Evolutionary conservation across 257 asterid species (phyloP).

Genomic region (Jasminum sambac): DNA sequence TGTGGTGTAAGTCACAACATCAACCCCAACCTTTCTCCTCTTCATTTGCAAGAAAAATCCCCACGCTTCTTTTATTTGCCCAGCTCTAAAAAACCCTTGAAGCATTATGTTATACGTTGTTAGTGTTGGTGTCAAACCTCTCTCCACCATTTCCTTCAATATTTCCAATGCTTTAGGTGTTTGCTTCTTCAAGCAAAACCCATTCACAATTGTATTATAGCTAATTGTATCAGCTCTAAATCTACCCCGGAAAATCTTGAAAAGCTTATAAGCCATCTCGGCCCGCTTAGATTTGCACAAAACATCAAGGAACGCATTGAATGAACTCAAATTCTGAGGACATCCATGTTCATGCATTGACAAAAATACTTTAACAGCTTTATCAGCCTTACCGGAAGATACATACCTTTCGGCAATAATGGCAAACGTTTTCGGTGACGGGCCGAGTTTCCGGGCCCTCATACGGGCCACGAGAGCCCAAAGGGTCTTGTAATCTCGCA

Average conservation of each 20-base stretch:
- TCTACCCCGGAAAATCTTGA: slow-evolving; percentile 59
- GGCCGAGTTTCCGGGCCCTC: slow-evolving; percentile 67
- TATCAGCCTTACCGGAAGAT: slow-evolving; percentile 82
- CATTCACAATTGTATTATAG: slow-evolving; percentile 72
- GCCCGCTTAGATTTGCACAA: slow-evolving; percentile 78
- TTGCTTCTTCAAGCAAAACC: slow-evolving; percentile 76
- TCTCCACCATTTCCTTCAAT: slow-evolving; percentile 80
- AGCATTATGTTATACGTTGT: slow-evolving; percentile 73
- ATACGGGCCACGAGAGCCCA: slow-evolving; percentile 70
- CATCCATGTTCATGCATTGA: slow-evolving; percentile 93
- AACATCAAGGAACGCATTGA: slow-evolving; percentile 74
- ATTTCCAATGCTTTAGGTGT: slow-evolving; percentile 68
- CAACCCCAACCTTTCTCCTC: slow-evolving; percentile 71
- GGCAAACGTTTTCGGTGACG: slow-evolving; percentile 72
- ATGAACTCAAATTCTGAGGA: slow-evolving; percentile 72
- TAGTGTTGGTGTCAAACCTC: slow-evolving; percentile 66
- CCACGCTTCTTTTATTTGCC: slow-evolving; percentile 81
- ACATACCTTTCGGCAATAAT: slow-evolving; percentile 79
- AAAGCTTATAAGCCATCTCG: slow-evolving; percentile 66
- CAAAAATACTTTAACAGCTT: slow-evolving; percentile 72
- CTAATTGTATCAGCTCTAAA: slow-evolving; percentile 65
- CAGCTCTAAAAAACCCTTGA: slow-evolving; percentile 70
- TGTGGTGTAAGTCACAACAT: slow-evolving; percentile 86
- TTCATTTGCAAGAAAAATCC: slow-evolving; percentile 85
- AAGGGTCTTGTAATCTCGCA: slow-evolving; percentile 63